Conservation (phyloP, 2,329 filamentous ascomycete genomes). For the Ceratocystis smalleyi region DNA sequence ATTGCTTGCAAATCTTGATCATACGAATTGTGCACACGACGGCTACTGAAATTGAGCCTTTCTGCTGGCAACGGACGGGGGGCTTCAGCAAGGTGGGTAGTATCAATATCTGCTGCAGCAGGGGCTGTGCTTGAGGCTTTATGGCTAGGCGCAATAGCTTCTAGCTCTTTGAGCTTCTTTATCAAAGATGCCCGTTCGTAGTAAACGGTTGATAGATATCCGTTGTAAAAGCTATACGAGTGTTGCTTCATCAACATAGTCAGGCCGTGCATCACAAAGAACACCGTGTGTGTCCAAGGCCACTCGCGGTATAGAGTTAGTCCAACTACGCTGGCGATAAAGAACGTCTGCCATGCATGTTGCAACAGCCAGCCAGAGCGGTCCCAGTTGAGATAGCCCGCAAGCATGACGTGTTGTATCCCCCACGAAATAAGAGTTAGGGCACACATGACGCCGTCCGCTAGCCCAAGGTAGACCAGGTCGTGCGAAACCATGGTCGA, state of each 20-base stretch:
- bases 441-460: slow-evolving; percentile 54
- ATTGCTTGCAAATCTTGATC: slow-evolving; percentile 40
- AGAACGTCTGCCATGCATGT: slow-evolving; percentile 55
- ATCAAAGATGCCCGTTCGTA: slow-evolving; percentile 33
- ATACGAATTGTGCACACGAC: slow-evolving; percentile 37
- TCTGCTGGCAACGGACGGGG: slow-evolving; percentile 12
- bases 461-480: slow-evolving; percentile 40
- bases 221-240: slow-evolving; percentile 65
- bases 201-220: slow-evolving; percentile 49
- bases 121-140: slow-evolving; percentile 12
- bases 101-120: slow-evolving; percentile 18
- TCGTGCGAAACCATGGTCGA: slow-evolving; percentile 46
- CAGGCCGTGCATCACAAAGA: slow-evolving; percentile 58
- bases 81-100: slow-evolving; percentile 17
- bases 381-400: slow-evolving; percentile 52
- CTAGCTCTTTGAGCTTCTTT: slow-evolving; percentile 40
- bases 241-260: slow-evolving; percentile 77
- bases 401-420: slow-evolving; percentile 45
- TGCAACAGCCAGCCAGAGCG: slow-evolving; percentile 57
- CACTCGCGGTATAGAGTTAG: slow-evolving; percentile 57
- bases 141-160: slow-evolving; percentile 21
- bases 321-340: slow-evolving; percentile 45
- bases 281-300: slow-evolving; percentile 73
- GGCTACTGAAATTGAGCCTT: neutral
- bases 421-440: slow-evolving; percentile 49